Conservation (phyloP, 805 yeast genomes). For the Myxozyma melibiosi region DNA sequence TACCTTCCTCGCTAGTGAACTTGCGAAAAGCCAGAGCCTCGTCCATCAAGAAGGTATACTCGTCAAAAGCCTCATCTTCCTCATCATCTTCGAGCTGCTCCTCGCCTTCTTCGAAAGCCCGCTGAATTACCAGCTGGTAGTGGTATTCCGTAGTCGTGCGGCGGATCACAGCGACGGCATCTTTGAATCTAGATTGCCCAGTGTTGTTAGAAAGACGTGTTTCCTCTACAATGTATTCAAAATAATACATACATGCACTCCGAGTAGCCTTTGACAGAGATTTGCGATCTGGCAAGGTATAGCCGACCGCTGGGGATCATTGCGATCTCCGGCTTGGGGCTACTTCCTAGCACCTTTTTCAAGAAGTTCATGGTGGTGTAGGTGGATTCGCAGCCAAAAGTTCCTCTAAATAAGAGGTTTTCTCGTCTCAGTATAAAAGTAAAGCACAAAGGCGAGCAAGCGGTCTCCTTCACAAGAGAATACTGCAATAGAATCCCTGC, state of each 20-base stretch:
- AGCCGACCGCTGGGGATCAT: conserved; percentile 79
- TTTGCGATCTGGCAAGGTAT: conserved; percentile 68
- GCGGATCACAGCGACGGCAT: conserved; percentile 73
- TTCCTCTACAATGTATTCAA: background rate
- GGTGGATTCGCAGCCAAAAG: too few relatives aligned
- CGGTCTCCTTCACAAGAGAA: too few relatives aligned
- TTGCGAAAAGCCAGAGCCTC: conserved; percentile 60
- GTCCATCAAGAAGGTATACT: conserved; percentile 70
- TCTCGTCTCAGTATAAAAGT: too few relatives aligned
- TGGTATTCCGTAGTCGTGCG: conserved; percentile 65
- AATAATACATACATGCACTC: conserved; percentile 51
- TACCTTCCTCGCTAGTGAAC: conserved; percentile 55
- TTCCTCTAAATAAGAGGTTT: too few relatives aligned
- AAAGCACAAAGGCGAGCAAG: too few relatives aligned
- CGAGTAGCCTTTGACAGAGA: conserved; percentile 81
- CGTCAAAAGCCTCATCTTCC: conserved; percentile 54
- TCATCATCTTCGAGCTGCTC: conserved; percentile 52
- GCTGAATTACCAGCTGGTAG: conserved; percentile 70
- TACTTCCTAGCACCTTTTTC: conserved; percentile 45
- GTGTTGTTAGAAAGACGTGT: background rate
- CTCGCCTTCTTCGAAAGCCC: conserved; percentile 70
- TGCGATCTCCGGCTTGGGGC: conserved; percentile 36
- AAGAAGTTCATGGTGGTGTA: conserved; percentile 87
- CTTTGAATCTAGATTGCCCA: conserved; percentile 63
- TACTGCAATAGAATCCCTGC: too few relatives aligned